phyloP scores from a whole-genome alignment of 257 asterid genomes.

The Nicotiana tabacum region DNA sequence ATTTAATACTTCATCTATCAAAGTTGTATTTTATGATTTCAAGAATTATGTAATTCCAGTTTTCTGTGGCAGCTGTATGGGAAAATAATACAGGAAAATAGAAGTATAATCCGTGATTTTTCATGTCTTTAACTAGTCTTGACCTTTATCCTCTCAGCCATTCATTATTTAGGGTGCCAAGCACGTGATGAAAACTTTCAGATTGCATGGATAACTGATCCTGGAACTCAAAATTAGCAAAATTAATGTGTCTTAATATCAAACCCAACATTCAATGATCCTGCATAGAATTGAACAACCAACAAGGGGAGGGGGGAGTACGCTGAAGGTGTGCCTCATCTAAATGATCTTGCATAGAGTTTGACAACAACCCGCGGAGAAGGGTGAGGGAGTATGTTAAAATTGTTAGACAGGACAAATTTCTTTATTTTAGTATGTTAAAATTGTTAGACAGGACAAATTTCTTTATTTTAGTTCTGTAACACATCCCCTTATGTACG shows the following conservation, averaged over 20 bases:
- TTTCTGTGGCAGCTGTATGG: background rate
- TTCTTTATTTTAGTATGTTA: background rate
- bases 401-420: background rate
- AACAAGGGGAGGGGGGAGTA: background rate
- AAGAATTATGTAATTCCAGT: background rate
- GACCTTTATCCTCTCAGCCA: background rate
- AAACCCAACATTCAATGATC: background rate
- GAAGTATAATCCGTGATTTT: background rate
- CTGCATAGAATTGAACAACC: background rate
- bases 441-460: background rate
- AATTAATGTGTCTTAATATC: background rate
- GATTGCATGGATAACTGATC: background rate
- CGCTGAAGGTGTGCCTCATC: background rate
- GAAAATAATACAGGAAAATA: background rate
- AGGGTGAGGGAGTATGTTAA: background rate
- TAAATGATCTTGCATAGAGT: background rate
- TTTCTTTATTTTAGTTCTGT: background rate
- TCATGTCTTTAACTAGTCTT: background rate
- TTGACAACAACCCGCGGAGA: background rate
- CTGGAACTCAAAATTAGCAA: background rate
- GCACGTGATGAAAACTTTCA: background rate
- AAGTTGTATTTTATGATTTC: conserved; percentile 4
- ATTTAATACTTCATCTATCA: background rate
- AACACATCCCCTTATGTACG: background rate
- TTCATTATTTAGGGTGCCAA: background rate